A percentile compares a stretch with the other conserved stretches of the same genome.
Conservation (phyloP, 2,329 filamentous ascomycete species). For the Fusarium vanettenii region DNA sequence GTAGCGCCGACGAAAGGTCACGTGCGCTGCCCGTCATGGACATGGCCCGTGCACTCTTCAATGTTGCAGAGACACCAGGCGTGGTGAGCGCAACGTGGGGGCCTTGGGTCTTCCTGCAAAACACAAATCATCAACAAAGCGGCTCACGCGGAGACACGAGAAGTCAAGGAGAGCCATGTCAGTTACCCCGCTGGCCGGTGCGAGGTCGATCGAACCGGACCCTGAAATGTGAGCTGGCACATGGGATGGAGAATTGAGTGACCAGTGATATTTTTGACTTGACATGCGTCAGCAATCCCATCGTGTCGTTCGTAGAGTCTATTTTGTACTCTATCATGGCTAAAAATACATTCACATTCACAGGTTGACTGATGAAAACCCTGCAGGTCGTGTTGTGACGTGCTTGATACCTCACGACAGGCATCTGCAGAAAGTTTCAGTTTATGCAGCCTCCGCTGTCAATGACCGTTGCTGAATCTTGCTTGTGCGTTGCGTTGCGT, state of each 20-base stretch:
- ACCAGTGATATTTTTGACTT: constrained; percentile 18
- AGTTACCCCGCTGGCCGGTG: constrained; percentile 37
- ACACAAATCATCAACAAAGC: constrained; percentile 30
- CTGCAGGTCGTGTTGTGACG: constrained; percentile 22
- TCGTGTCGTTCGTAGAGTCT: constrained; percentile 9
- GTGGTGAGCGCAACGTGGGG: constrained; percentile 24
- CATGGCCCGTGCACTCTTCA: background rate
- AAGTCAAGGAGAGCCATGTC: constrained; percentile 29
- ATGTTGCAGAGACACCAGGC: constrained; percentile 10
- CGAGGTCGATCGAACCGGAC: constrained; percentile 27
- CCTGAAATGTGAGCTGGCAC: constrained; percentile 21
- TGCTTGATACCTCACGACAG: background rate
- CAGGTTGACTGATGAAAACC: background rate
- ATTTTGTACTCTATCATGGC: constrained; percentile 8
- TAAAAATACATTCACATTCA: background rate
- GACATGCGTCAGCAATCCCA: background rate
- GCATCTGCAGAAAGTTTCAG: constrained; percentile 16
- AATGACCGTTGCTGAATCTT: constrained; percentile 11
- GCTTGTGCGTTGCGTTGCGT: constrained; percentile 8
- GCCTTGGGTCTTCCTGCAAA: constrained; percentile 18
- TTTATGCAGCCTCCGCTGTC: background rate
- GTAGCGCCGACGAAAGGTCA: constrained; percentile 25
- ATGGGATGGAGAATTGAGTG: constrained; percentile 6
- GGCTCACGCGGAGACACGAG: constrained; percentile 28
- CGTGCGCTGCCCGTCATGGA: constrained; percentile 4